Conservation (phyloP, 2,329 filamentous ascomycete species). For the Beauveria brongniartii region DNA sequence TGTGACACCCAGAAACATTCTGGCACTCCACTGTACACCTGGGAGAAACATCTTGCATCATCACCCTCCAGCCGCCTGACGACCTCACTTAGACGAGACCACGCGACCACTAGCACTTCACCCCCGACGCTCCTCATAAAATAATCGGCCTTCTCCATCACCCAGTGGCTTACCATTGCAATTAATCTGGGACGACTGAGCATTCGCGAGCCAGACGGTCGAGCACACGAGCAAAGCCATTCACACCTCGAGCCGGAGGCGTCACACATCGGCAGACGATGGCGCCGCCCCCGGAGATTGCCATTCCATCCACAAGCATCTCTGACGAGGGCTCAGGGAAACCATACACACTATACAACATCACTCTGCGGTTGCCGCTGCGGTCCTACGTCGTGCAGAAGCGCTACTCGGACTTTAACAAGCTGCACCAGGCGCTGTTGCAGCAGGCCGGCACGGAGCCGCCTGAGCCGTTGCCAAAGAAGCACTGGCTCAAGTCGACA, state of each 20-base stretch:
- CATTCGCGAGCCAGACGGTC: neutral
- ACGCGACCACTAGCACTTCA: conserved; percentile 5
- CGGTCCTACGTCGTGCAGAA: conserved; percentile 70
- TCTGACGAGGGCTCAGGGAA: conserved; percentile 46
- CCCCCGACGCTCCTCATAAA: neutral
- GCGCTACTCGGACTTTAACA: conserved; percentile 72
- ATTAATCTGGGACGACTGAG: neutral
- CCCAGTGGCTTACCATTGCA: neutral
- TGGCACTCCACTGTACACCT: neutral
- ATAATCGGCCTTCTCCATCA: neutral
- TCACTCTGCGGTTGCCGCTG: conserved; percentile 67
- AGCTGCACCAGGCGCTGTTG: conserved; percentile 56
- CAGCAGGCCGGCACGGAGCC: conserved; percentile 54
- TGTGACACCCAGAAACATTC: neutral
- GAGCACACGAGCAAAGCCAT: neutral
- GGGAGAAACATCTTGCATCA: conserved; percentile 9
- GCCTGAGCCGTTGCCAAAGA: conserved; percentile 59
- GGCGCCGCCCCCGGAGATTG: conserved; percentile 59
- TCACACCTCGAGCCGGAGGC: neutral
- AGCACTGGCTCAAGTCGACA: conserved; percentile 71
- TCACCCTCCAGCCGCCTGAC: conserved; percentile 7
- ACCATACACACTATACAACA: conserved; percentile 70
- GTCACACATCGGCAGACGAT: conserved; percentile 28
- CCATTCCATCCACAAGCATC: conserved; percentile 57
- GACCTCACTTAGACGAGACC: conserved; percentile 7